These are phyloP conservation scores for Pulveroboletus sp. DNA, from an alignment of 768 basidiomycete genomes.

Conservation along the genomic window DNA sequence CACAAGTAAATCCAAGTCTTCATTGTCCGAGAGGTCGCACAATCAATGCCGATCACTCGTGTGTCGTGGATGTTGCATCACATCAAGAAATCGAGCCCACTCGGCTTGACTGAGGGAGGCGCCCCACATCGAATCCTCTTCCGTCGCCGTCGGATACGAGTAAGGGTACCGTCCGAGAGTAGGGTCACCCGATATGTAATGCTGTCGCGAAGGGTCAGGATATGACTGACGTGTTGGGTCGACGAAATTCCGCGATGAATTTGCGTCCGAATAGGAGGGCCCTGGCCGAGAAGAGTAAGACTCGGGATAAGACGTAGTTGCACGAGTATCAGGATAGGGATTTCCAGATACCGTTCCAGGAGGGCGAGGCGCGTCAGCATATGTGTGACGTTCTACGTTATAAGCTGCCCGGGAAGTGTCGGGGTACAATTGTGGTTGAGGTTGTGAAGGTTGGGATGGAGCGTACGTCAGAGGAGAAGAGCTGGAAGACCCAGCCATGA, in stretches of 20 bases:
- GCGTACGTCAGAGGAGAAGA: slow-evolving; percentile 25
- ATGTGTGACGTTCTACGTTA: slow-evolving; percentile 21
- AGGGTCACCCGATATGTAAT: slow-evolving; percentile 24
- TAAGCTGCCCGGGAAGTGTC: slow-evolving; percentile 23
- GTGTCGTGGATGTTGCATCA: slow-evolving; percentile 47
- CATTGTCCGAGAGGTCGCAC: slow-evolving; percentile 5
- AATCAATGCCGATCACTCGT: slow-evolving; percentile 26
- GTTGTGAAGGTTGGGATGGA: slow-evolving; percentile 18
- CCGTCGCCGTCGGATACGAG: slow-evolving; percentile 44
- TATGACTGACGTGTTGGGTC: slow-evolving; percentile 23
- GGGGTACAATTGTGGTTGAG: slow-evolving; percentile 26
- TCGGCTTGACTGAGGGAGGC: slow-evolving; percentile 73
- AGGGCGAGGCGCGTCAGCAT: slow-evolving; percentile 20
- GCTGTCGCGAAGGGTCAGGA: slow-evolving; percentile 26
- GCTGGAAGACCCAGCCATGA: slow-evolving; percentile 18
- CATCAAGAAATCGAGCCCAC: slow-evolving; percentile 66
- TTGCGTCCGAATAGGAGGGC: slow-evolving; percentile 23
- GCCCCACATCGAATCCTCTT: slow-evolving; percentile 70
- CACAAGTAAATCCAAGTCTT: slow-evolving; percentile 19
- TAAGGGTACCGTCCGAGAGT: slow-evolving; percentile 24
- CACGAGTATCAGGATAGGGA: slow-evolving; percentile 28
- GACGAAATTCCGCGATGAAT: slow-evolving; percentile 24
- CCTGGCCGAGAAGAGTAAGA: slow-evolving; percentile 22
- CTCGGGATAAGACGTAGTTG: slow-evolving; percentile 23
- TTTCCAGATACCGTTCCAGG: slow-evolving; percentile 19